phyloP scores from a whole-genome alignment of 176 grass and related monocot species.

The Raddia distichophylla region DNA sequence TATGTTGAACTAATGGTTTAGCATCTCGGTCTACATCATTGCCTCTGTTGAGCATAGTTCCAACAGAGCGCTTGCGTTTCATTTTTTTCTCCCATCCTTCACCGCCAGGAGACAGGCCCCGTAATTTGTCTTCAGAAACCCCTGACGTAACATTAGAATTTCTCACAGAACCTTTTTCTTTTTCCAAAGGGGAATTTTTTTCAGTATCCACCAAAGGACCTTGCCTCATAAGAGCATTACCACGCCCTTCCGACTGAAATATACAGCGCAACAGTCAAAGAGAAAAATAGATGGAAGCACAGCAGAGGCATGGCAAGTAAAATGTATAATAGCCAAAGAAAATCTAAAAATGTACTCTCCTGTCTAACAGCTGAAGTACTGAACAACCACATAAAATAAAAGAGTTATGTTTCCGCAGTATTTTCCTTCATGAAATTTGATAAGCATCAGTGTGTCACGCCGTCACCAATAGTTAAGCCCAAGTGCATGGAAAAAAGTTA shows the following conservation, averaged over 20 bases:
- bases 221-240: constrained; percentile 54
- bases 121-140: constrained; percentile 66
- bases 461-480: not conserved
- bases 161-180: constrained; percentile 59
- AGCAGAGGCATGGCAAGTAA: constrained; percentile 7
- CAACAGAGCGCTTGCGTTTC: constrained; percentile 72
- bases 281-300: not conserved
- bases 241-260: constrained; percentile 63
- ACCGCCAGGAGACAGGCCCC: constrained; percentile 58
- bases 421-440: not conserved
- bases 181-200: constrained; percentile 52
- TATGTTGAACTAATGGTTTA: constrained; percentile 56
- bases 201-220: constrained; percentile 43
- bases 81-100: constrained; percentile 80
- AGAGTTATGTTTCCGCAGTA: not conserved
- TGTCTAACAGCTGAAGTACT: too few species aligned
- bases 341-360: too few species aligned
- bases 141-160: constrained; percentile 42
- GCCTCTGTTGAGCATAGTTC: constrained; percentile 68
- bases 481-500: constrained; percentile 1
- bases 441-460: not conserved
- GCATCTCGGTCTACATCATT: constrained; percentile 56
- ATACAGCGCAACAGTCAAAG: constrained; percentile 15
- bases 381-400: too few species aligned
- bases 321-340: too few species aligned